phyloP scores from a whole-genome alignment of 2,329 filamentous ascomycete genomes.

The Aspergillus candidus region DNA sequence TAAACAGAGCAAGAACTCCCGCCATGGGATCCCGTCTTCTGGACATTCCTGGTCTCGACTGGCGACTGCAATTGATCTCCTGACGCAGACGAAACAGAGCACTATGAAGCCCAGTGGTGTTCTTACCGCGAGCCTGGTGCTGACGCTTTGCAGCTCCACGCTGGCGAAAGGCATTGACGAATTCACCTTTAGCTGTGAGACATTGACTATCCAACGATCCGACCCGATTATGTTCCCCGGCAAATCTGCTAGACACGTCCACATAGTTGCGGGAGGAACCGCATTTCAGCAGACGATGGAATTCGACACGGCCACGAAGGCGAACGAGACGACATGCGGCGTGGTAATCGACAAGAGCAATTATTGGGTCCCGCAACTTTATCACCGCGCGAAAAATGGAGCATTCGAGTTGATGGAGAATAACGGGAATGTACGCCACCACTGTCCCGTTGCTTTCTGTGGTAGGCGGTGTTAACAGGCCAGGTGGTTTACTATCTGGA shows the following conservation, averaged over 20 bases:
- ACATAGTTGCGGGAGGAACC: conserved; percentile 65
- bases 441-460: neutral
- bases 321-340: conserved; percentile 49
- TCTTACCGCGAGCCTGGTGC: no score
- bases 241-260: conserved; percentile 54
- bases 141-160: no score
- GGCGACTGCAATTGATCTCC: no score
- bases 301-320: conserved; percentile 49
- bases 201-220: conserved; percentile 26
- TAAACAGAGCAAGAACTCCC: no score
- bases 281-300: conserved; percentile 59
- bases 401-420: conserved; percentile 15
- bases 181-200: conserved; percentile 20
- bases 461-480: neutral
- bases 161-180: conserved; percentile 7
- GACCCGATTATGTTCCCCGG: conserved; percentile 67
- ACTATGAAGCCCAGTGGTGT: no score
- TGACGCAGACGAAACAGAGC: no score
- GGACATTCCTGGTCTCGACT: no score
- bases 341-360: conserved; percentile 64
- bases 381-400: conserved; percentile 42
- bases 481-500: conserved; percentile 20
- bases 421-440: conserved; percentile 12
- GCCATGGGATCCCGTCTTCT: no score
- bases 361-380: conserved; percentile 72